Conservation (phyloP, 345 rosid species). For the Aquilaria sinensis region DNA sequence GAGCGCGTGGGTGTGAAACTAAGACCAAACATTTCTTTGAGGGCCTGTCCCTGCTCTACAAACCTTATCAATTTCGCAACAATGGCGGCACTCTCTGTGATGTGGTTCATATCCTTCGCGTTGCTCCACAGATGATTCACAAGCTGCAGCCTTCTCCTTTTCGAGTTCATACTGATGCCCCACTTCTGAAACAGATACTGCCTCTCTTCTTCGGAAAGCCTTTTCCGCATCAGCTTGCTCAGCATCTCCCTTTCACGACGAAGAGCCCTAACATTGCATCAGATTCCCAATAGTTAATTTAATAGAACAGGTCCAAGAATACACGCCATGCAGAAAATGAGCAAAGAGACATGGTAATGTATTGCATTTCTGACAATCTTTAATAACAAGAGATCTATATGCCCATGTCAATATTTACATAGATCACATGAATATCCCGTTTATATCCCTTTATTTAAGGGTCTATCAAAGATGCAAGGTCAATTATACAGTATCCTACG, state of each 20-base stretch:
- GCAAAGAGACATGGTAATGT: background rate
- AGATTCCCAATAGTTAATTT: background rate
- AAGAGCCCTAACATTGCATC: conserved; percentile 63
- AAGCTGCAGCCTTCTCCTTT: conserved; percentile 71
- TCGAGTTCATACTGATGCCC: conserved; percentile 66
- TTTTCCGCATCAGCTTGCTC: conserved; percentile 78
- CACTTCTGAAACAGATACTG: conserved; percentile 63
- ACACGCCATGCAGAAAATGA: background rate
- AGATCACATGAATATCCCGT: too few relatives aligned
- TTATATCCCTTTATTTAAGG: too few relatives aligned
- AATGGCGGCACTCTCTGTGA: conserved; percentile 63
- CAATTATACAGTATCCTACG: too few relatives aligned
- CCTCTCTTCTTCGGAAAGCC: conserved; percentile 62
- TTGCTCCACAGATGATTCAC: conserved; percentile 68
- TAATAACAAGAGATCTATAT: background rate
- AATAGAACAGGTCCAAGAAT: background rate
- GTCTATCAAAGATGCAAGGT: too few relatives aligned
- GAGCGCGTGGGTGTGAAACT: conserved; percentile 64
- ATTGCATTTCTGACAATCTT: background rate
- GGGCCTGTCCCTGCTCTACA: conserved; percentile 69
- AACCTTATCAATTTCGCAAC: conserved; percentile 78
- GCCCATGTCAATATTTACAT: background rate
- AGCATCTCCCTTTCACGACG: conserved; percentile 65
- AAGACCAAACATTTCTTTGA: conserved; percentile 87
- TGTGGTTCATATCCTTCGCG: conserved; percentile 46